Evolutionary conservation across 257 asterid genomes (phyloP), one percentile per base, ranked within the genome.

Genomic region (Fraxinus americana): DNA sequence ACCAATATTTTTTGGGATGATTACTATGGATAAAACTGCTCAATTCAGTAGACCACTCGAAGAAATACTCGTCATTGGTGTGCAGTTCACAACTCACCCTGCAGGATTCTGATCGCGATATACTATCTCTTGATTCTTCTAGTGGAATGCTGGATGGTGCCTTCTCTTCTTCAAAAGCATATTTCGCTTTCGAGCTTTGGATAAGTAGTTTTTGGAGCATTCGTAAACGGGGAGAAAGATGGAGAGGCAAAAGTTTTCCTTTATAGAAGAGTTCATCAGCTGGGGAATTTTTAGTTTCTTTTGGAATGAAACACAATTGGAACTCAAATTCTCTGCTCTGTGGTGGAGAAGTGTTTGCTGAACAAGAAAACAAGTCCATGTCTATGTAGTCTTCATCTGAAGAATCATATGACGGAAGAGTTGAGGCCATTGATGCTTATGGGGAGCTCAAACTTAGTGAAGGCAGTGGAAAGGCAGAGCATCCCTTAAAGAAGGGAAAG

Each of bases 261-360:
- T 92, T 88, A 90, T 86, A 88, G 82, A 94, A 94, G 77, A 94
- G 99, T 72, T 92, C 96, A 75, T 94, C 99, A 14, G 98, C 99
- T 0, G 95, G 91, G 48, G 82, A 90, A 52, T 87, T 74, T 27
- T 82, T 72, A 79, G 88, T 11, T 23, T 82, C 85, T 34, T 67
- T 32, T 82, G 82, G 35, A 30, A 78, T 4, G 65, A 82, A 72
- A 21, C 86, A 41, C 88, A 87, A 89, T 81, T 90, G 94, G 86
- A 94, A 94, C 89, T 92, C 97, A 78, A 94, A 92, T 32, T 92
- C 96, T 75, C 76, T 83, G 82, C 25, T 85, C 72, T 85, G 85
- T 6, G 88, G 84, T 9, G 88, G 82, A 27, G 90, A 78, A 38
- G 83, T 61, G 72, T 29, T 48, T 65, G 71, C 13, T 14, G 84